A percentile compares a stretch with the other conserved stretches of the same genome.
These are phyloP conservation scores for Ceratobasidium sp. DNA, from an alignment of 1,284 basidiomycete species.

Conservation along the genomic window DNA sequence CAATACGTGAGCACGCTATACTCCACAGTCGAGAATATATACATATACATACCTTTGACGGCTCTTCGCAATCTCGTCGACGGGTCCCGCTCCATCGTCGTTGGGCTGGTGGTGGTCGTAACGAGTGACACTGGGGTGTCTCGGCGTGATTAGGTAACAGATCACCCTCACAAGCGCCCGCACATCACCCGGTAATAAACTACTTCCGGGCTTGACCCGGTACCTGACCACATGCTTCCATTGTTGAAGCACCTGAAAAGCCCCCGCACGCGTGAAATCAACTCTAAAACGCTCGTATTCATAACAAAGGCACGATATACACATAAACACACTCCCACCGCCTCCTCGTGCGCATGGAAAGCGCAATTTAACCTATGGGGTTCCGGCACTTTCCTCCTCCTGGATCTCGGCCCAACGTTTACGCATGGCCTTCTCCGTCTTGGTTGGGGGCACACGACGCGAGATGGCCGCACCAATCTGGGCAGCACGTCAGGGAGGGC, in stretches of 20 bases:
- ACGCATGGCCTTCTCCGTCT: conserved; percentile 86
- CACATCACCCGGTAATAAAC: conserved; percentile 24
- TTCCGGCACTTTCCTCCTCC: conserved; percentile 56
- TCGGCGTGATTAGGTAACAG: conserved; percentile 17
- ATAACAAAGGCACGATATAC: not conserved
- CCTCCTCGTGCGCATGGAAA: not conserved
- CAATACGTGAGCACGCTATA: conserved; percentile 42
- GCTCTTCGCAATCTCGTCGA: conserved; percentile 75
- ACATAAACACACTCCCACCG: conserved; percentile 2
- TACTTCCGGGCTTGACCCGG: not conserved
- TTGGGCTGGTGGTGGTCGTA: conserved; percentile 28
- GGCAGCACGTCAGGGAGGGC: not conserved
- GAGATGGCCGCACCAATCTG: conserved; percentile 73
- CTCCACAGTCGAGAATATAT: conserved; percentile 1
- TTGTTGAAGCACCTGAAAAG: conserved; percentile 14
- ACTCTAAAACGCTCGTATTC: not conserved
- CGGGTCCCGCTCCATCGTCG: conserved; percentile 82
- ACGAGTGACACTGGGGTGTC: not conserved
- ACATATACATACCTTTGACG: conserved; percentile 65
- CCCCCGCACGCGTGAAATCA: not conserved
- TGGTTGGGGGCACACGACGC: conserved; percentile 82
- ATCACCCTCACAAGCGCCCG: conserved; percentile 19
- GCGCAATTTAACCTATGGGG: conserved; percentile 9
- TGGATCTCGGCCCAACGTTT: conserved; percentile 80
- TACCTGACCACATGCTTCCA: conserved; percentile 24